Conservation (phyloP, 2,329 filamentous ascomycete species). For the Alternaria sp. region DNA sequence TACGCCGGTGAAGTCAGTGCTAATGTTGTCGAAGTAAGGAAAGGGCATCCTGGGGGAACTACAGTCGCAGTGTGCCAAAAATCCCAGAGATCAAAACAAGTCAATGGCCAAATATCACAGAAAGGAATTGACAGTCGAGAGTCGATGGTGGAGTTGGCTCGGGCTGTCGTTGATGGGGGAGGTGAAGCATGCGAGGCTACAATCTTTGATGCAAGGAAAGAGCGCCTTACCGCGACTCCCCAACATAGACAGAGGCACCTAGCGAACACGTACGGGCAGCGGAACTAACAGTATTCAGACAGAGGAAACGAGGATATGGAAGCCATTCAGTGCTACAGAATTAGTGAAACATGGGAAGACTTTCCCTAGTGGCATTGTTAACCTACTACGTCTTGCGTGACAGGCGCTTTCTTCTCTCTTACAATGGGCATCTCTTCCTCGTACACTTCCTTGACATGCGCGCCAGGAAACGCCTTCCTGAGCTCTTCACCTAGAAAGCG, state of each 20-base stretch:
- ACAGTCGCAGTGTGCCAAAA: not conserved
- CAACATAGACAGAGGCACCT: not conserved
- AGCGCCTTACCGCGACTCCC: not conserved
- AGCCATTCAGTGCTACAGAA: not conserved
- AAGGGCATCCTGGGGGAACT: constrained; percentile 10
- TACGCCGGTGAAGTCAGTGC: constrained; percentile 17
- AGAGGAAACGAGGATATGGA: not conserved
- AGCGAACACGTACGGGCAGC: not conserved
- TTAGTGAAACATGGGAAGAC: no score
- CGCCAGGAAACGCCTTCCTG: constrained; percentile 40
- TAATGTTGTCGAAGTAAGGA: constrained; percentile 21
- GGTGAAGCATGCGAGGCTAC: not conserved
- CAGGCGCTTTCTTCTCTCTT: constrained; percentile 9
- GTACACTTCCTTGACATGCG: constrained; percentile 47
- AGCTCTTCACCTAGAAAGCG: constrained; percentile 43
- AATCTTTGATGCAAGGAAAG: not conserved
- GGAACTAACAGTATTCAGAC: not conserved
- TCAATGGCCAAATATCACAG: not conserved
- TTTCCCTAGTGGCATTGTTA: not conserved
- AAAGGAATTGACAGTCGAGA: not conserved
- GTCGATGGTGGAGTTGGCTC: not conserved
- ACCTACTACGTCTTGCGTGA: not conserved
- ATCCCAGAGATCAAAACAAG: not conserved
- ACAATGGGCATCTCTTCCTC: constrained; percentile 44
- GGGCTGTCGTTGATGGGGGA: not conserved